These are phyloP conservation scores for Danielozyma ontarioensis DNA, from an alignment of 805 yeast genomes.

Conservation along the genomic window DNA sequence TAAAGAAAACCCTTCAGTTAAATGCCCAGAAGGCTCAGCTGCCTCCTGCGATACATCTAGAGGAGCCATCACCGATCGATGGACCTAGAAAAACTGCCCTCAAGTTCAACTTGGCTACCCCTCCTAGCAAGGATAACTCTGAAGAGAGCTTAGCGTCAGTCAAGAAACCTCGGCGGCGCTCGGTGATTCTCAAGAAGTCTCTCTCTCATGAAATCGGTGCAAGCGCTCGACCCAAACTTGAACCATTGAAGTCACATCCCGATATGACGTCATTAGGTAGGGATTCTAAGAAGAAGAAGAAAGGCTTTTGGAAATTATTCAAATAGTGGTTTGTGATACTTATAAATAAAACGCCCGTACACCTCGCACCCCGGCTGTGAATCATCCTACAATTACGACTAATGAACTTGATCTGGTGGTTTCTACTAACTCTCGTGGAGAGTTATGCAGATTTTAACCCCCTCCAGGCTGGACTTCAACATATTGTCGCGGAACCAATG, in stretches of 20 bases:
- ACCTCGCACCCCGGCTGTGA: background rate
- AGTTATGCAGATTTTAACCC: too few relatives aligned
- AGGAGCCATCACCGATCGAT: constrained; percentile 6
- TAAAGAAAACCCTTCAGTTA: constrained; percentile 21
- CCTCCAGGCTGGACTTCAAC: too few relatives aligned
- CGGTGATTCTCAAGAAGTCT: constrained; percentile 24
- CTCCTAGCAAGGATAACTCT: constrained; percentile 4
- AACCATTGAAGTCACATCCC: constrained; percentile 37
- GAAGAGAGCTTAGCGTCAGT: constrained; percentile 8
- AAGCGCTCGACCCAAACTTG: constrained; percentile 19
- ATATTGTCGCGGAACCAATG: too few relatives aligned
- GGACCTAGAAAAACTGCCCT: constrained; percentile 24
- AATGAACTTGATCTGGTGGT: background rate
- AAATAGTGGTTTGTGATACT: constrained; percentile 4
- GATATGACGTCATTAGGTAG: constrained; percentile 16
- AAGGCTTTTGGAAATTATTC: constrained; percentile 33
- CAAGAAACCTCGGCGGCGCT: constrained; percentile 4
- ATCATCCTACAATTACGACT: background rate
- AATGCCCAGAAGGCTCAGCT: constrained; percentile 6
- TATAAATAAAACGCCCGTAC: background rate
- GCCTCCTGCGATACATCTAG: constrained; percentile 4
- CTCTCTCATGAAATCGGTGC: constrained; percentile 31
- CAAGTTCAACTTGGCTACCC: constrained; percentile 21
- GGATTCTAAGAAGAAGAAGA: constrained; percentile 15
- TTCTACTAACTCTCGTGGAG: constrained; percentile 6